Evolutionary conservation across 176 grass and related monocot species (phyloP).

Genomic region (Paspalum notatum): DNA sequence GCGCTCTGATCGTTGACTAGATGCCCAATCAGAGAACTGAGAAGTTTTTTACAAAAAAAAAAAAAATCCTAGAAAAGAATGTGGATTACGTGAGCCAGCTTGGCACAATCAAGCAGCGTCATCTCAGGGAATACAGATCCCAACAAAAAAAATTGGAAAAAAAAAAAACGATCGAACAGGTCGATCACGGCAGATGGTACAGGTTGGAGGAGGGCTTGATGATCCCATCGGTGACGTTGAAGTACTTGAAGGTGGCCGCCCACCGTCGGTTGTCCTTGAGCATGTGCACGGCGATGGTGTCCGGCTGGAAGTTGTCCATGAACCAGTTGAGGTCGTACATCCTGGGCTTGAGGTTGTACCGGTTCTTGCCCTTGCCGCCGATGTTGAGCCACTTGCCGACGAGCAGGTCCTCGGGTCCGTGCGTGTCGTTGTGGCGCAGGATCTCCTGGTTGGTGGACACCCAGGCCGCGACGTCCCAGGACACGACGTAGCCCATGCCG

Average conservation of each 20-base stretch:
- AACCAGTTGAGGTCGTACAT: conserved; percentile 75
- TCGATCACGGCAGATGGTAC: conserved; percentile 45
- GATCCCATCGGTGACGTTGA: conserved; percentile 60
- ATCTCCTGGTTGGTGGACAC: conserved; percentile 55
- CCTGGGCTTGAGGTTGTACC: conserved; percentile 53
- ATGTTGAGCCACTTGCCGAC: conserved; percentile 65
- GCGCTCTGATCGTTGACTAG: not conserved
- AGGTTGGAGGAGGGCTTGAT: conserved; percentile 33
- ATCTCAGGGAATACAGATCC: not conserved
- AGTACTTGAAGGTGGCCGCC: conserved; percentile 65
- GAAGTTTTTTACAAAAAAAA: not conserved
- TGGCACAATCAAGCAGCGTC: conserved; percentile 7
- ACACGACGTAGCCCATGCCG: conserved; percentile 85
- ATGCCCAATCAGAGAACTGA: not conserved
- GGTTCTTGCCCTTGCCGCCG: conserved; percentile 56
- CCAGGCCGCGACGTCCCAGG: conserved; percentile 67
- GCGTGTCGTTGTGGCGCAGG: conserved; percentile 49
- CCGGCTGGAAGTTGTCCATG: conserved; percentile 54
- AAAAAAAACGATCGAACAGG: not conserved
- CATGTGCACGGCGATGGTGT: conserved; percentile 82
- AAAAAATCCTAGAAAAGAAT: conserved; percentile 9
- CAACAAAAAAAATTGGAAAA: not conserved
- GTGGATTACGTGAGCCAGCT: conserved; percentile 8
- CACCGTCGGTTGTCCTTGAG: conserved; percentile 69
- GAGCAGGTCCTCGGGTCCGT: conserved; percentile 74